Conservation (phyloP, 2,329 filamentous ascomycete species). For the Nigrograna mackinnonii region DNA sequence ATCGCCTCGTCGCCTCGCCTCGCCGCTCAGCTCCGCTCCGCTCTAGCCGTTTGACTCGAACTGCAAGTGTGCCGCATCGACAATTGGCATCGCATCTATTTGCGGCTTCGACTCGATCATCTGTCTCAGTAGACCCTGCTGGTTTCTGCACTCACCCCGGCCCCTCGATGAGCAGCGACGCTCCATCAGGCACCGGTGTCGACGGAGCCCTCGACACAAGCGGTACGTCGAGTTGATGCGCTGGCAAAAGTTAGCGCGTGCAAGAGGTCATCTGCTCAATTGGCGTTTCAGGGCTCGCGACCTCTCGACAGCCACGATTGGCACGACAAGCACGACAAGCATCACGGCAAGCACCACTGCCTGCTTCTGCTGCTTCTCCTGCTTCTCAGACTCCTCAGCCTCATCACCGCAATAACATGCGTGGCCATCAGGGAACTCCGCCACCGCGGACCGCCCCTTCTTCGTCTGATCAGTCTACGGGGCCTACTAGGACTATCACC, state of each 20-base stretch:
- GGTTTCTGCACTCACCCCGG: too few relatives aligned
- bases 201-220: slow-evolving; percentile 29
- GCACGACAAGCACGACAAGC: background rate
- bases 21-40: slow-evolving; percentile 16
- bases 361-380: too few relatives aligned
- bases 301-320: background rate
- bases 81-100: slow-evolving; percentile 10
- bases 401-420: too few relatives aligned
- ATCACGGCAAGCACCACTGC: too few relatives aligned
- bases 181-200: slow-evolving; percentile 39
- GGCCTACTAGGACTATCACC: too few relatives aligned
- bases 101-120: slow-evolving; percentile 23
- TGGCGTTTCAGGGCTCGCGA: slow-evolving; percentile 13
- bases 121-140: slow-evolving; percentile 32
- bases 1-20: slow-evolving; percentile 8
- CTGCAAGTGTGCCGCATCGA: too few relatives aligned
- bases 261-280: slow-evolving; percentile 36
- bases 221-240: slow-evolving; percentile 41
- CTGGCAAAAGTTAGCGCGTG: slow-evolving; percentile 42
- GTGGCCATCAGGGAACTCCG: slow-evolving; percentile 35
- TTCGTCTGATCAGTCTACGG: too few relatives aligned
- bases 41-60: slow-evolving; percentile 3
- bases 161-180: slow-evolving; percentile 17
- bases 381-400: slow-evolving; percentile 31
- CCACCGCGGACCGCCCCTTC: slow-evolving; percentile 35